phyloP scores from a whole-genome alignment of 1,139 yeast genomes.

The Pichia sorboxylosa region DNA sequence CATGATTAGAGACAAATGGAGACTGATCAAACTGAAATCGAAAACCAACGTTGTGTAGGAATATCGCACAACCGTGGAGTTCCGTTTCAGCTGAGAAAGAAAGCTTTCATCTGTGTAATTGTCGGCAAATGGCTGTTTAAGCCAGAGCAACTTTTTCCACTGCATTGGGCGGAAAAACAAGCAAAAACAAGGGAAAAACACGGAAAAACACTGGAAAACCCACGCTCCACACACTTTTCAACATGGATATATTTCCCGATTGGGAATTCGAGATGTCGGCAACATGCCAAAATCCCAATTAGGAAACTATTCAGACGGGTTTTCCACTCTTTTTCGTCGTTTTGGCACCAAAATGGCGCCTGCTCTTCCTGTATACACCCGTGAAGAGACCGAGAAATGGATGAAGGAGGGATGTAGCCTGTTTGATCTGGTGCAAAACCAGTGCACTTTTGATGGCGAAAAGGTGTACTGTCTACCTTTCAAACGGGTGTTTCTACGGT shows the following conservation, averaged over 20 bases:
- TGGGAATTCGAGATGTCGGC: no score
- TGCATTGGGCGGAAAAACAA: constrained; percentile 1
- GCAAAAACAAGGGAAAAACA: no score
- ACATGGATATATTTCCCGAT: no score
- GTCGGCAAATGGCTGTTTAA: constrained; percentile 80
- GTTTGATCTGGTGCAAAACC: constrained; percentile 21
- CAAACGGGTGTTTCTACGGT: constrained; percentile 23
- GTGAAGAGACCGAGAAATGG: constrained; percentile 18
- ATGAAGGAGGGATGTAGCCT: constrained; percentile 20
- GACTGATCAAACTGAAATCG: constrained; percentile 60
- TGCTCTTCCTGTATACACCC: constrained; percentile 22
- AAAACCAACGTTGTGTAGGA: constrained; percentile 48
- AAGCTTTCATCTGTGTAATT: constrained; percentile 79
- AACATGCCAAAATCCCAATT: no score
- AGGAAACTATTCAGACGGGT: no score
- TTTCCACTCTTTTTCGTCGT: no score
- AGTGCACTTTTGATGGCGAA: constrained; percentile 25
- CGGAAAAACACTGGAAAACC: no score
- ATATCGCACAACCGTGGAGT: constrained; percentile 62
- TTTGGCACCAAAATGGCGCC: constrained; percentile 28
- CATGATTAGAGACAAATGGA: constrained; percentile 52
- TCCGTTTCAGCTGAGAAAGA: constrained; percentile 64
- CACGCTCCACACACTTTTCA: no score
- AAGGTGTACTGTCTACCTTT: constrained; percentile 25
- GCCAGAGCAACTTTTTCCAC: constrained; percentile 86